Evolutionary conservation across 1,284 basidiomycete genomes (phyloP), one percentile per base, ranked within the genome.

Genomic region (Cryptococcus deneoformans): DNA sequence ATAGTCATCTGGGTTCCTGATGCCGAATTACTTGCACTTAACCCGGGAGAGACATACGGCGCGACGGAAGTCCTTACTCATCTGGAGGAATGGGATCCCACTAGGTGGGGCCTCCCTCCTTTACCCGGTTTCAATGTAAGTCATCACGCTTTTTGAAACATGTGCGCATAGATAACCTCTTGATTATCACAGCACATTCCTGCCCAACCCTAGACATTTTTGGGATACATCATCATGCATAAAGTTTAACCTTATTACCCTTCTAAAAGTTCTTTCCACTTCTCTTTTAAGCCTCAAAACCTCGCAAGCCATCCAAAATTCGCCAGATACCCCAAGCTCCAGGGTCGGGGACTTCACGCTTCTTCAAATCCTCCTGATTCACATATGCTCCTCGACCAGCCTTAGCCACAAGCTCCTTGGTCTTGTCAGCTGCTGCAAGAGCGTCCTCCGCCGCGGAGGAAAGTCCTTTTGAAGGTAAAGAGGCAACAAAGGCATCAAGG

Each of bases 351-450:
- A 93, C 82, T 49, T 81, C 81, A 70, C 88, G 82, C 64, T 85
- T 81, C 72, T 82, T 85, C 56, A 94, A 77, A 62, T 84, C 80
- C 50, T 86, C 84, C 50, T 86, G 84, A 66, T 88, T 88, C 46
- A 95, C 86, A 75, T 96, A 96, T 1, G 90, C 90, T 62, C 90
- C 92, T 63, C 93, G 80, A 0, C 93, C 93, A 1, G 90, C 92
- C 77, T 88, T 92, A 1, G 93, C 93, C 38, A 86, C 85, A 2
- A 93, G 77, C 64, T 82, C 86, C 29, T 90, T 92, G 8, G 78
- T 80, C 56, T 79, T 79, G 60, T 89, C 86, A 1, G 91, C 87
- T 1, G 90, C 90, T 5, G 81, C 79, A 14, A 79, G 79, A 1
- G 88, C 90, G 0, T 82, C 84, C 46, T 79, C 76, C 34, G 89